Evolutionary conservation across 768 basidiomycete genomes (phyloP), one percentile per base, ranked within the genome.

Genomic region (Termitomyces eurrhizus): DNA sequence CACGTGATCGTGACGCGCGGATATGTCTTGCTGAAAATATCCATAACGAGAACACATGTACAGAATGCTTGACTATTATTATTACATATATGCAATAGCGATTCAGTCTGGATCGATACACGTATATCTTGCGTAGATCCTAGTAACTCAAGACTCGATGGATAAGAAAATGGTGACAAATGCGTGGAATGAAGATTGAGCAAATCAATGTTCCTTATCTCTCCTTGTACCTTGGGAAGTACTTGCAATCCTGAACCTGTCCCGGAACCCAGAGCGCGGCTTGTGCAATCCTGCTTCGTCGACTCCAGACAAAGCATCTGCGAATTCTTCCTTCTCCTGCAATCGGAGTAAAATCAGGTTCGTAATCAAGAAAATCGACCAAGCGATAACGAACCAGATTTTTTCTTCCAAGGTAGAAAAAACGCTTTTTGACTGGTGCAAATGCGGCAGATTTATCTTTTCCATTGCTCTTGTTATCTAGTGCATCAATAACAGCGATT

Each of bases 401-500:
- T 67, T 76, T 78, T 61, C 72, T 69, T 52, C 66, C 70, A 42
- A 78, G 54, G 21, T 77, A 74, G 56, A 80, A 78, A 62, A 80
- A 73, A 46, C 76, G 72, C 39, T 70, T 72, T 39, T 62, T 60
- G 32, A 59, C 26, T 51, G 62, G 59, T 6, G 52, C 45, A 7
- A 44, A 41, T 13, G 59, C 39, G 7, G 66, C 64, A 24, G 65
- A 59, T 50, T 68, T 68, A 8, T 68, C 60, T 44, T 69, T 70
- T 39, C 71, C 72, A 65, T 73, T 79, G 48, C 74, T 72, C 69
- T 80, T 83, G 37, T 78, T 76, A 29, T 84, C 82, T 58, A 85
- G 73, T 6, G 82, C 80, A 55, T 88, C 86, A 48, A 87, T 74
- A 59, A 85, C 78, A 7, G 81, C 85, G 56, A 88, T 83, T 8